Evolutionary conservation across 179 eudicot genomes (phyloP), one percentile per base, ranked within the genome.

Genomic region (Sideroxylon spinosum): DNA sequence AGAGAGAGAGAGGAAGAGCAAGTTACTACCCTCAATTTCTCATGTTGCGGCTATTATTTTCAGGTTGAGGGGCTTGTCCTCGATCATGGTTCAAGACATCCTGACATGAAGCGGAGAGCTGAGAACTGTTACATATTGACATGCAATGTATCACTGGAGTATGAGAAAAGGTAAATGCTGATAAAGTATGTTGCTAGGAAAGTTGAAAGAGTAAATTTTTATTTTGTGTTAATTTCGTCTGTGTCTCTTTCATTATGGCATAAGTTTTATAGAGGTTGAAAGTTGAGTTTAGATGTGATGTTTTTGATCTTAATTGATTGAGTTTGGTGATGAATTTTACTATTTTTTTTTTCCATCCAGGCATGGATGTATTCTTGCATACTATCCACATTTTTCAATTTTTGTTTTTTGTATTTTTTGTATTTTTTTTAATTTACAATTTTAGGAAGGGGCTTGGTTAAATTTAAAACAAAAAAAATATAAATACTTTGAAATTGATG

Each of bases 21-120:
- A 11, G 0, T 2, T 59, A 52, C 9, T 49, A 22, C 1, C 6
- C 59, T 32, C 29, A 69, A 16, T 12, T 71, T 9, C 26, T 52
- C n/a, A 32, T 52, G 28, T 1, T 1, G 14, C 0, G 14, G 6
- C 14, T 50, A 49, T 17, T 46, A 23, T 50, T 68, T 57, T 84
- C 56, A 95, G 98, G 88, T 95, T 32, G 95, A 93, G 81, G 98
- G 98, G 61, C 97, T 95, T 81, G 99, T 95, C 63, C 91, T 95
- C 81, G 99, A 95, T 87, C 99, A 95, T 86, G 99, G 99, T 82
- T 95, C 99, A 46, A 95, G 99, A 80, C 99, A 95, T 86, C 98
- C 99, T 73, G 99, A 95, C 80, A 95, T 95, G 99, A 95, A 95
- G 84, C 86, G 99, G 0, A 88, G 95, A 73, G 97, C 92, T 60